Base-by-base conservation (phyloP, 345 rosid genomes). In the Moringa oleifera region DNA sequence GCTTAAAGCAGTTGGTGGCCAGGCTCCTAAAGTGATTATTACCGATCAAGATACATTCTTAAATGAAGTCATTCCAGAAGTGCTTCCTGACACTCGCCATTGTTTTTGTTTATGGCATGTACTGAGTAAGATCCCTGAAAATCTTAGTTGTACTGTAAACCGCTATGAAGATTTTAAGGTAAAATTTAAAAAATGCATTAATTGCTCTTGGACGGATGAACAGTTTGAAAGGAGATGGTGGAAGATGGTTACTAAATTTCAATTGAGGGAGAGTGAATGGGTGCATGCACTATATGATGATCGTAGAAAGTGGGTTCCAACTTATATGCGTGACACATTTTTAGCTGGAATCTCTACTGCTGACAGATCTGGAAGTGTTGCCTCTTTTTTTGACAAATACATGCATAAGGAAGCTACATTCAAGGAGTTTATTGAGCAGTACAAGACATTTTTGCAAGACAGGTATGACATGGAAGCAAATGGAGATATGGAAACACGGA, bases 271-370 rank as follows among this genome's bases (percentile, higher is more conserved):
- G 45, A 69, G 76, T 64, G 80, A 73, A 58, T 76, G 81, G 81
- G 1, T 80, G 57, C 81, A 73, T 20, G 71, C 74, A 52, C 25
- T 83, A 68, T 76, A 71, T 68, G 81, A 64, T 31, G 88, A 80
- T 66, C 79, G 75, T 20, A 65, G 72, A 47, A 64, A 72, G 37
- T 83, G 88, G 85, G 88, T 69, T 37, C 85, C 85, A 18, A 60
- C 45, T 46, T 83, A 68, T 65, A 69, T 78, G 55, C 67, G 61
- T 12, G 76, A 69, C 22, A 18, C 74, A 21, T 66, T 57, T 64
- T 68, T 80, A 55, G 73, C 73, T n/a, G 73, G 77, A 51, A 56
- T 73, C 51, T 68, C 73, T 63, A 72, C 62, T 24, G n/a, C 54
- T 24, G 73, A 68, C n/a, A 63, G 73, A 55, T 46, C 67, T 20